A percentile compares a stretch with the other conserved stretches of the same genome.
Conservation (phyloP, 345 rosid species). For the Durio zibethinus region DNA sequence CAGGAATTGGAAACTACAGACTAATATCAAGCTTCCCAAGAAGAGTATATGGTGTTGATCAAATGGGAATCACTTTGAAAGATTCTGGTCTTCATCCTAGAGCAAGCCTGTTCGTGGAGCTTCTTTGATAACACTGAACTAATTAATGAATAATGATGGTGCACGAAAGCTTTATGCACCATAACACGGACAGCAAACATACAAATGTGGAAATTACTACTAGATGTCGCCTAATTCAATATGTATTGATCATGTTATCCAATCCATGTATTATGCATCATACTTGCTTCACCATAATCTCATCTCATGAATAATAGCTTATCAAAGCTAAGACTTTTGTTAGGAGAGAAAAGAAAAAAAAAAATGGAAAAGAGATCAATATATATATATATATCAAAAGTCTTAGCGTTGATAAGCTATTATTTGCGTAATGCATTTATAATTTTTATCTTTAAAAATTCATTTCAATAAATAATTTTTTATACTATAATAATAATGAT, state of each 20-base stretch:
- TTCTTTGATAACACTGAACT: constrained; percentile 11
- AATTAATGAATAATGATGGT: background rate
- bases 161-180: background rate
- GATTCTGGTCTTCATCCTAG: constrained; percentile 60
- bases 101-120: constrained; percentile 59
- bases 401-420: no score
- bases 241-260: background rate
- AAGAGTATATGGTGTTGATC: constrained; percentile 43
- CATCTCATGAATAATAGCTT: background rate
- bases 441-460: no score
- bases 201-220: background rate
- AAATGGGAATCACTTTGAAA: constrained; percentile 44
- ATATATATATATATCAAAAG: no score
- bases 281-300: background rate
- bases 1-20: constrained; percentile 41
- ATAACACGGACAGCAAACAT: background rate
- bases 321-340: background rate
- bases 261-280: background rate
- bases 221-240: background rate
- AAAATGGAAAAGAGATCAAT: background rate
- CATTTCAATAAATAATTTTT: no score
- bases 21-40: constrained; percentile 53
- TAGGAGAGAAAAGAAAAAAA: background rate
- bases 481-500: no score
- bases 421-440: no score